Evolutionary conservation across 768 basidiomycete genomes (phyloP).

Genomic region (Lepiota venenata): DNA sequence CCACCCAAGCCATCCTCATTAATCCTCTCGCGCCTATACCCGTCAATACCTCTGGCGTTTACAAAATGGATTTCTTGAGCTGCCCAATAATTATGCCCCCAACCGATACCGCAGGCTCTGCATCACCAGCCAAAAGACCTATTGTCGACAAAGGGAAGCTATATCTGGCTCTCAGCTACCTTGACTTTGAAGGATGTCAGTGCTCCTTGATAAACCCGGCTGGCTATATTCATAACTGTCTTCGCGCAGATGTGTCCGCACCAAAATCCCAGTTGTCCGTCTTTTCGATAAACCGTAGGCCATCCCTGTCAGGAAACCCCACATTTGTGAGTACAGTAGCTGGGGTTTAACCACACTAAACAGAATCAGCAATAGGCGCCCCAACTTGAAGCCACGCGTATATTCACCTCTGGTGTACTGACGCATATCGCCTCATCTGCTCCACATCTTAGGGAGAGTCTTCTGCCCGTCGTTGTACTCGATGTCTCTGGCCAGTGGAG

Average conservation of each 20-base stretch:
- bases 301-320: background rate
- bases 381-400: conserved; percentile 31
- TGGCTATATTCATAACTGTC: background rate
- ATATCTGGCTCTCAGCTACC: conserved; percentile 48
- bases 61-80: conserved; percentile 2
- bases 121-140: conserved; percentile 14
- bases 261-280: conserved; percentile 34
- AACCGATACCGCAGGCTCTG: conserved; percentile 12
- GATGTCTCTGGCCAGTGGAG: conserved; percentile 39
- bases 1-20: conserved; percentile 1
- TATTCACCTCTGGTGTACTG: conserved; percentile 42
- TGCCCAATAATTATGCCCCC: conserved; percentile 11
- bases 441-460: conserved; percentile 17
- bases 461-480: conserved; percentile 32
- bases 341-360: background rate
- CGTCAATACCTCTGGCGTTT: background rate
- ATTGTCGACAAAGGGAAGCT: conserved; percentile 27
- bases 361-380: conserved; percentile 24
- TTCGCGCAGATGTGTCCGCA: conserved; percentile 27
- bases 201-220: background rate
- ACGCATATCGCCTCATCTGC: conserved; percentile 36
- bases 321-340: background rate
- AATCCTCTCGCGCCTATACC: conserved; percentile 8
- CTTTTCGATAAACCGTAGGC: conserved; percentile 4
- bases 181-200: conserved; percentile 66